phyloP scores from a whole-genome alignment of 805 yeast species.

The Yarrowia alimentaria region DNA sequence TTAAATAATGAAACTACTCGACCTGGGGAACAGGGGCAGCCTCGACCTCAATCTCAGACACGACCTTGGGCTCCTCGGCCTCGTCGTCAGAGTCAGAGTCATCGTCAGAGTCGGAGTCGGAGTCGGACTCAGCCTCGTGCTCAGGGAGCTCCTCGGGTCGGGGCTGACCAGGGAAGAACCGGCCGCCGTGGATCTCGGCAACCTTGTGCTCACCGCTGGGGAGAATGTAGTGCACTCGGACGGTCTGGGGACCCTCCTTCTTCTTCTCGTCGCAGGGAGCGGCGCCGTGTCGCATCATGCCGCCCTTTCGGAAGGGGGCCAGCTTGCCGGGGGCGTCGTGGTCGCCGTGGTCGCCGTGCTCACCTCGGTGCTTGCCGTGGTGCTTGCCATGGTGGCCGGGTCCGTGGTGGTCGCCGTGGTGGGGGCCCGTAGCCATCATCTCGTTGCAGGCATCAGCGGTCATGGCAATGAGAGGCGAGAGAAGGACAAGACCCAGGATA shows the following conservation, averaged over 20 bases:
- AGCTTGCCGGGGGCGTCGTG: too few species aligned
- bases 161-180: constrained; percentile 14
- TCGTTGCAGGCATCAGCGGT: constrained; percentile 16
- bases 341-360: constrained; percentile 14
- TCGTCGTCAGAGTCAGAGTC: background rate
- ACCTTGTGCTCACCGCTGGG: constrained; percentile 24
- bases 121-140: background rate
- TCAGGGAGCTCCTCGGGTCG: background rate
- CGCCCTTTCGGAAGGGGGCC: too few species aligned
- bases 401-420: constrained; percentile 2
- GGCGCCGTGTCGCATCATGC: constrained; percentile 13
- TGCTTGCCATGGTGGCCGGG: background rate
- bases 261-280: constrained; percentile 13
- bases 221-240: constrained; percentile 22
- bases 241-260: constrained; percentile 4
- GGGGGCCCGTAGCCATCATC: constrained; percentile 4
- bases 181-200: constrained; percentile 23
- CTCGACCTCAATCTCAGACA: too few species aligned
- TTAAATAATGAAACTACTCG: background rate
- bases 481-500: constrained; percentile 9
- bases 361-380: background rate
- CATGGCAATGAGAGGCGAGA: constrained; percentile 8
- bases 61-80: too few species aligned
- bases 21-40: constrained; percentile 15
- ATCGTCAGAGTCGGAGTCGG: constrained; percentile 10